Percentiles rank a stretch among this genome's conserved stretches.
Conservation (phyloP, 169 alveolate genomes). For the Plasmodium cynomolgi region DNA sequence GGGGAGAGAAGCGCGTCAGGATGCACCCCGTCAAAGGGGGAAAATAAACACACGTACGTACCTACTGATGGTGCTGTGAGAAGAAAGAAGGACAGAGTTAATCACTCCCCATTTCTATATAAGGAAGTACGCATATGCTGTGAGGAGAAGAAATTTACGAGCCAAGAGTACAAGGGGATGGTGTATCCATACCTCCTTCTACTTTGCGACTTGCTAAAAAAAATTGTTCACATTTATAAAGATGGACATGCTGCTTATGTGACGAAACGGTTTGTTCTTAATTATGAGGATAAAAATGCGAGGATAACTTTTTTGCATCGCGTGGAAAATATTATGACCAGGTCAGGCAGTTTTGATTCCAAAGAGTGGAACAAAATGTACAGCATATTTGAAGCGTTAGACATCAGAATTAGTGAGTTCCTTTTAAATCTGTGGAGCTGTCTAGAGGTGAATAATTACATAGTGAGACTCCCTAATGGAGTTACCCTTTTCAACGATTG, state of each 20-base stretch:
- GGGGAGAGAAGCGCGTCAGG: background rate
- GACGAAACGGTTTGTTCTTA: conserved; percentile 3
- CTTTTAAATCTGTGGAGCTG: conserved; percentile 12
- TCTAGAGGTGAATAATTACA: conserved; percentile 21
- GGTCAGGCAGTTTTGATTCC: conserved; percentile 70
- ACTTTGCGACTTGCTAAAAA: conserved; percentile 37
- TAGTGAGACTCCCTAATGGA: background rate
- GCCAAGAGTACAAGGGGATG: conserved; percentile 10
- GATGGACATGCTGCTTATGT: conserved; percentile 1
- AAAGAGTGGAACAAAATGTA: conserved; percentile 64
- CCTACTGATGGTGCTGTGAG: background rate
- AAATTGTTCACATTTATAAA: conserved; percentile 31
- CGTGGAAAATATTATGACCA: conserved; percentile 48
- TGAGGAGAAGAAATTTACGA: conserved; percentile 16
- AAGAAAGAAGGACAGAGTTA: background rate
- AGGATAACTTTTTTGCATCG: conserved; percentile 3
- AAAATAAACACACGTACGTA: background rate
- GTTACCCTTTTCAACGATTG: conserved; percentile 11
- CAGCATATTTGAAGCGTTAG: conserved; percentile 26
- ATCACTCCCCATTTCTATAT: conserved; percentile 23
- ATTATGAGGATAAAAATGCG: conserved; percentile 2
- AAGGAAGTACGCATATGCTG: conserved; percentile 39
- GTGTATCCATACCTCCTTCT: conserved; percentile 54
- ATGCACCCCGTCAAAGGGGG: background rate
- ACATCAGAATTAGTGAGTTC: conserved; percentile 4